phyloP scores from a whole-genome alignment of 495 filamentous ascomycete species.

The Eremomyces bilateralis region DNA sequence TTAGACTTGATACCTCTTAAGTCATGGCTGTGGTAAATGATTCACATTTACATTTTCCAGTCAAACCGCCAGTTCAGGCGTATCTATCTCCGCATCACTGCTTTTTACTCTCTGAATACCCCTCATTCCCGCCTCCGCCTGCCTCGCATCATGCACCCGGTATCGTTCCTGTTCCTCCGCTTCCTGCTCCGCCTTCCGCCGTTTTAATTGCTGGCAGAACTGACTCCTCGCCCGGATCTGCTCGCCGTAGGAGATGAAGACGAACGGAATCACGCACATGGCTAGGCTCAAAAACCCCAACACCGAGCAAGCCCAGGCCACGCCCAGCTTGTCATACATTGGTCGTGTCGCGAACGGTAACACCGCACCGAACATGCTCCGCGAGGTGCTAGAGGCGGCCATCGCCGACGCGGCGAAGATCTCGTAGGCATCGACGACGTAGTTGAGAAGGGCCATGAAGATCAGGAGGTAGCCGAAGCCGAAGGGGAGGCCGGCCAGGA shows the following conservation, averaged over 20 bases:
- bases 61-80: too few relatives aligned
- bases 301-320: conserved; percentile 20
- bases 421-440: conserved; percentile 56
- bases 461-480: conserved; percentile 45
- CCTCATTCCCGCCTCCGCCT: conserved; percentile 1
- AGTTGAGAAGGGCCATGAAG: conserved; percentile 51
- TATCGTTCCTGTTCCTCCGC: conserved; percentile 11
- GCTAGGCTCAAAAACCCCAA: conserved; percentile 17
- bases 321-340: conserved; percentile 18
- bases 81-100: too few relatives aligned
- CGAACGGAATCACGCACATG: conserved; percentile 21
- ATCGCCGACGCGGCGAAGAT: conserved; percentile 50
- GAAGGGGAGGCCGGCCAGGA: conserved; percentile 41
- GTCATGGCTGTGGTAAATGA: too few relatives aligned
- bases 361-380: conserved; percentile 39
- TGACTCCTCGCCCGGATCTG: conserved; percentile 16
- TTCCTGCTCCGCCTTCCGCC: conserved; percentile 13
- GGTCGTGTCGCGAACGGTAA: conserved; percentile 26
- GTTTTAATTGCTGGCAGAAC: conserved; percentile 20
- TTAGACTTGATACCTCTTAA: too few relatives aligned
- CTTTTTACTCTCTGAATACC: too few relatives aligned
- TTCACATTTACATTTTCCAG: too few relatives aligned
- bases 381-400: conserved; percentile 36
- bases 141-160: too few relatives aligned
- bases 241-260: conserved; percentile 18